Evolutionary conservation across 2,329 filamentous ascomycete genomes (phyloP).

Genomic region (Sporothrix curviconia): DNA sequence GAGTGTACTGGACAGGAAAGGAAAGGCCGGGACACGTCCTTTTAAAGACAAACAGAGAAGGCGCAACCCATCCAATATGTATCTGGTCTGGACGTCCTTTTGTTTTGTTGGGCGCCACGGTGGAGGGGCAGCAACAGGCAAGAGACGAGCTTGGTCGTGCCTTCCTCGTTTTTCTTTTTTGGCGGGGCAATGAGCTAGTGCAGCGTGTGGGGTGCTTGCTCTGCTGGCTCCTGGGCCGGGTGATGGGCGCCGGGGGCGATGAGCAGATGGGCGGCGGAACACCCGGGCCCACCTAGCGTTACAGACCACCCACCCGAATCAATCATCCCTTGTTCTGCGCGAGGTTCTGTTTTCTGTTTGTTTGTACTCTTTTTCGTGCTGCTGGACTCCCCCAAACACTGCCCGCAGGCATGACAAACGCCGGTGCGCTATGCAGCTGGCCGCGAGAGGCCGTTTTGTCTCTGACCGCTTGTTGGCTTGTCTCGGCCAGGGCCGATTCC

Average conservation of each 20-base stretch:
- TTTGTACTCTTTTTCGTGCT: no score
- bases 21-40: not conserved
- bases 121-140: slow-evolving; percentile 1
- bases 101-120: slow-evolving; percentile 5
- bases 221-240: not conserved
- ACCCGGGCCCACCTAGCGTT: no score
- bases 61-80: not conserved
- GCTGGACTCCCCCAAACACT: no score
- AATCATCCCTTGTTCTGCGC: not conserved
- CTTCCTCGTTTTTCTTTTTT: slow-evolving; percentile 5
- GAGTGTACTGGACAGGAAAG: slow-evolving; percentile 5
- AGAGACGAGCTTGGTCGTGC: not conserved
- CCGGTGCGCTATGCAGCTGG: no score
- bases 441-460: no score
- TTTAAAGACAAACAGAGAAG: slow-evolving; percentile 6
- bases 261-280: slow-evolving; percentile 3
- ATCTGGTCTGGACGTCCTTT: not conserved
- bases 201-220: slow-evolving; percentile 14
- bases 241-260: slow-evolving; percentile 6
- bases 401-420: no score
- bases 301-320: no score
- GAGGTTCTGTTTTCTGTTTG: not conserved
- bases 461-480: no score
- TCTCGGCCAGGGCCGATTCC: no score
- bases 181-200: slow-evolving; percentile 15